Base-by-base conservation (phyloP, 495 filamentous ascomycete genomes). In the Aspergillus campestris region DNA sequence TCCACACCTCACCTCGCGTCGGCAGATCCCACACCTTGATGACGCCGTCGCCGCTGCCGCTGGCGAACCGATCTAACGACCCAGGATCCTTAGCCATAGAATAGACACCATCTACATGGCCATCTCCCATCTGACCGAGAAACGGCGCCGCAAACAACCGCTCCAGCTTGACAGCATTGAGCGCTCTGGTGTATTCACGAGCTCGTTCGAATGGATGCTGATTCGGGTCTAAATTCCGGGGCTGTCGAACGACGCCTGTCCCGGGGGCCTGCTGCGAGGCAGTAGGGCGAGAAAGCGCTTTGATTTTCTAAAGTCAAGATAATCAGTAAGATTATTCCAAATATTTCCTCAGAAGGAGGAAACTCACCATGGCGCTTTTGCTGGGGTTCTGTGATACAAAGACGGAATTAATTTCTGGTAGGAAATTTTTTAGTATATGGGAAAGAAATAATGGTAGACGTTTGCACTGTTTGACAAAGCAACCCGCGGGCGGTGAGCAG, bases 121-220 rank as follows among this genome's bases (percentile, higher is more conserved):
- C 92, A 39, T 78, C 78, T 28, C 89, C 91, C 41, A 98, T 77
- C 55, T 95, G 86, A 0, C 72, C 84, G 34, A 98, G 66, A 60
- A 98, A 98, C 5, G 92, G 92, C 42, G 87, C 81, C 14, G 92
- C 91, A 59, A 97, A 96, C 80, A 98, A 89, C 51, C 92, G 83
- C 64, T 96, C 87, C 42, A 98, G 64, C 56, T 98, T 98, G 39
- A 86, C 86, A 7, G 90, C 89, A 79, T 90, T 96, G 55, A 89
- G 76, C 27, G 87, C 86, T 41, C 86, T 74, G 7, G 84, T 87
- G 59, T 97, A 97, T 69, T 98, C 92, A 60, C 94, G 75, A 38
- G 89, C 92, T 53, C 88, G 75, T 63, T 94, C 90, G 65, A 97
- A 97, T 15, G 94, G 94, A 72, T 98, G 92, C 42, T 92, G 75